Percentiles rank a stretch among this genome's conserved stretches.
phyloP scores from a whole-genome alignment of 139 green algal species.

The Picochlorum sp. region DNA sequence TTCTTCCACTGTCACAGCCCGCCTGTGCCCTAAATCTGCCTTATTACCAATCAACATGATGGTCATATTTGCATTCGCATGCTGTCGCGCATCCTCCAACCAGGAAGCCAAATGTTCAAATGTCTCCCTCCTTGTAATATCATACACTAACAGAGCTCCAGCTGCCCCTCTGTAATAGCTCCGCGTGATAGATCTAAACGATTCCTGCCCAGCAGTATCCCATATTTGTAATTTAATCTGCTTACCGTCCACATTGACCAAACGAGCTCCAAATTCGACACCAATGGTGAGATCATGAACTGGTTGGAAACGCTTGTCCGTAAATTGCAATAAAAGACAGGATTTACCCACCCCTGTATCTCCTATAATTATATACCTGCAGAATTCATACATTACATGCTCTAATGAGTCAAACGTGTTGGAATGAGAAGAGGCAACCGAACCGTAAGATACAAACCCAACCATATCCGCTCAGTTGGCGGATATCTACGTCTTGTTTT shows the following conservation, averaged over 20 bases:
- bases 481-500: too few species aligned
- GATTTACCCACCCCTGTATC: slow-evolving; percentile 95
- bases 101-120: slow-evolving; percentile 96
- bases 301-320: slow-evolving; percentile 92
- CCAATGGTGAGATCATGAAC: slow-evolving; percentile 70
- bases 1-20: slow-evolving; percentile 93
- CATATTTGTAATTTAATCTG: slow-evolving; percentile 99
- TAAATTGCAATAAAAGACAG: slow-evolving; percentile 98
- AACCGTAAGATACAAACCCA: too few species aligned
- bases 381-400: not conserved
- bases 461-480: too few species aligned
- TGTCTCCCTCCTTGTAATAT: slow-evolving; percentile 97
- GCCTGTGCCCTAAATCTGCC: slow-evolving; percentile 79
- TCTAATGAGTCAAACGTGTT: not conserved
- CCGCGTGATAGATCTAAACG: slow-evolving; percentile 93
- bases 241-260: slow-evolving; percentile 98
- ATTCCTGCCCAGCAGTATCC: slow-evolving; percentile 95
- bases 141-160: slow-evolving; percentile 97
- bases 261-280: slow-evolving; percentile 67
- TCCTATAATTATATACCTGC: slow-evolving; percentile 89
- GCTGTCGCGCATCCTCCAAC: slow-evolving; percentile 97
- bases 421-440: not conserved
- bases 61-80: slow-evolving; percentile 99
- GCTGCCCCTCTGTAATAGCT: slow-evolving; percentile 98
- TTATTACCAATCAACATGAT: slow-evolving; percentile 99